A percentile compares a stretch with the other conserved stretches of the same genome.
These are phyloP conservation scores for Termitomyces eurrhizus DNA, from an alignment of 768 basidiomycete species.

Conservation along the genomic window DNA sequence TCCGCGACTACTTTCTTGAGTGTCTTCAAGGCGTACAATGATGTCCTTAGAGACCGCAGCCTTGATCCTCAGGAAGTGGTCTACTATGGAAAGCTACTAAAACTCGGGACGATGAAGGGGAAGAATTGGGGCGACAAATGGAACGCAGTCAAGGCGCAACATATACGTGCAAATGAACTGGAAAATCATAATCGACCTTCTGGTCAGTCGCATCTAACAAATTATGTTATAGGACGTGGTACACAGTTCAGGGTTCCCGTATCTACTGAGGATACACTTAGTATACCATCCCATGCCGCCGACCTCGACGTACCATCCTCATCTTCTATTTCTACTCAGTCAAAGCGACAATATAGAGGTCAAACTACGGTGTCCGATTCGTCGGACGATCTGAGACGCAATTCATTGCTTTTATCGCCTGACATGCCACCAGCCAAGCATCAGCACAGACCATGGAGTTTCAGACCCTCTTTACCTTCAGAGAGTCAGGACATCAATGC, in stretches of 20 bases:
- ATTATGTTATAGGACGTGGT: constrained; percentile 4
- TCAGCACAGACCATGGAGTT: constrained; percentile 2
- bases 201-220: background rate
- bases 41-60: constrained; percentile 68
- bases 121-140: constrained; percentile 82
- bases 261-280: constrained; percentile 14
- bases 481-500: constrained; percentile 27
- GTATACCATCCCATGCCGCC: constrained; percentile 10
- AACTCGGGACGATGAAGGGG: constrained; percentile 79
- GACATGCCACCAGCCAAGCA: background rate
- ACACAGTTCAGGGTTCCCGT: background rate
- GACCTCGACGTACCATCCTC: constrained; percentile 5
- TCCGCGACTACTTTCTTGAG: constrained; percentile 72
- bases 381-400: constrained; percentile 4
- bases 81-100: constrained; percentile 79
- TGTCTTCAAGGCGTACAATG: constrained; percentile 84
- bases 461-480: constrained; percentile 16
- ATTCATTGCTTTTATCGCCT: constrained; percentile 9
- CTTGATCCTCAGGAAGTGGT: constrained; percentile 78
- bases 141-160: constrained; percentile 60
- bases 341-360: background rate
- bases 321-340: background rate
- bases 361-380: constrained; percentile 5
- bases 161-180: constrained; percentile 29
- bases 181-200: background rate